phyloP scores from a whole-genome alignment of 176 grass and related monocot genomes.

The Raddia guianensis region DNA sequence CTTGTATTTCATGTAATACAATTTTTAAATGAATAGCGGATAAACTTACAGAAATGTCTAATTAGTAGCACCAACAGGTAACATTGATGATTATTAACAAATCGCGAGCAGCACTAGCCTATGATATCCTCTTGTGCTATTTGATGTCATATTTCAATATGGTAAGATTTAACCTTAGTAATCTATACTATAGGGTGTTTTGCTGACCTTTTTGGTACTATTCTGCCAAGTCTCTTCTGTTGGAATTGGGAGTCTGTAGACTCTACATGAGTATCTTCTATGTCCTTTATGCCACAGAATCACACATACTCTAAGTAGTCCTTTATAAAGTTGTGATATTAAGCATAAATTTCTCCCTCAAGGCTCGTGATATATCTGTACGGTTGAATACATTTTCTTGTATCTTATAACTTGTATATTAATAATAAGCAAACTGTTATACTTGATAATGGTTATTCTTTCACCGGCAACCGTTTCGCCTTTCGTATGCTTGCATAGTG shows the following conservation, averaged over 20 bases:
- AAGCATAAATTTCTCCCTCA: not conserved
- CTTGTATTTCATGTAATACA: conserved; percentile 4
- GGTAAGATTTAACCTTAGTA: conserved; percentile 23
- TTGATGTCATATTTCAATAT: not conserved
- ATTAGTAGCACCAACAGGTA: not conserved
- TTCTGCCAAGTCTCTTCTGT: not conserved
- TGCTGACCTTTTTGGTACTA: not conserved
- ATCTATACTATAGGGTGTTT: conserved; percentile 3
- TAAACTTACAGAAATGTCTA: conserved; percentile 13
- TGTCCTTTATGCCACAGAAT: not conserved
- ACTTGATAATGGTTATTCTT: not conserved
- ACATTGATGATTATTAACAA: conserved; percentile 10
- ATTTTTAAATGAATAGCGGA: not conserved
- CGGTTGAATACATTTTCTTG: not conserved
- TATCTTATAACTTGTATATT: not conserved
- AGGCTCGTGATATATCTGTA: conserved; percentile 22
- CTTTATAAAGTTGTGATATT: conserved; percentile 15
- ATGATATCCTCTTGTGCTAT: conserved; percentile 8
- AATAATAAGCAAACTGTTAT: not conserved
- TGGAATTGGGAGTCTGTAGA: not conserved
- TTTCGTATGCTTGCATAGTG: not conserved
- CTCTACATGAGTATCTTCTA: not conserved
- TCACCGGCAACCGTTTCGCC: not conserved
- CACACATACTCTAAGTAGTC: not conserved
- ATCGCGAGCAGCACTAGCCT: not conserved